Conservation (phyloP, 2,329 filamentous ascomycete species). For the Colletotrichum simmondsii region DNA sequence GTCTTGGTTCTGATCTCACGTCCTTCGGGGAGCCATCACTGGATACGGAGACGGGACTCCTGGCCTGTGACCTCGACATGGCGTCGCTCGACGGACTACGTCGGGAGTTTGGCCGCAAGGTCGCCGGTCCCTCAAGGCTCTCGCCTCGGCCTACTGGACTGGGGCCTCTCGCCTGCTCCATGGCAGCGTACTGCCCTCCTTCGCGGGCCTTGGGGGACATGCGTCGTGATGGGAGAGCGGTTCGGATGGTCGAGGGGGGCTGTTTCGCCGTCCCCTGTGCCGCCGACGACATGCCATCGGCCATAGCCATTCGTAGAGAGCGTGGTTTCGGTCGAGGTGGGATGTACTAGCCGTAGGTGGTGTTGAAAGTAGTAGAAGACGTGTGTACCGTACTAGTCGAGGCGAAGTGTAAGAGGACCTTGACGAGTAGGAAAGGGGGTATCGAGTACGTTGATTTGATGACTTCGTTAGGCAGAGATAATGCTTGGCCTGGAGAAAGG, state of each 20-base stretch:
- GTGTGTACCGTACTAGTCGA: neutral
- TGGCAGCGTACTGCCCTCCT: constrained; percentile 12
- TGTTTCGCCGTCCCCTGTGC: constrained; percentile 30
- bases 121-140: neutral
- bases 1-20: constrained; percentile 16
- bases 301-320: constrained; percentile 36
- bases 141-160: constrained; percentile 11
- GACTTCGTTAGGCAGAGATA: constrained; percentile 9
- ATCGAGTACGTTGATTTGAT: constrained; percentile 1
- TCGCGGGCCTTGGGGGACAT: constrained; percentile 33
- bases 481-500: constrained; percentile 1
- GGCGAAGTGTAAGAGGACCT: constrained; percentile 11
- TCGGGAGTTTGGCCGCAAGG: constrained; percentile 15
- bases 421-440: neutral
- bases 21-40: constrained; percentile 30
- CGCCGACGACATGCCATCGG: constrained; percentile 32
- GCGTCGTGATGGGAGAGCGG: constrained; percentile 34
- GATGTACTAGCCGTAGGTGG: neutral
- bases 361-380: constrained; percentile 1
- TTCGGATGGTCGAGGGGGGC: constrained; percentile 29
- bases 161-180: constrained; percentile 20
- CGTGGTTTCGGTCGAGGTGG: neutral
- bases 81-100: constrained; percentile 35
- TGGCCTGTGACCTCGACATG: constrained; percentile 29
- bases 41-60: constrained; percentile 29